Evolutionary conservation across 306 rosid genomes (phyloP), one percentile per base, ranked within the genome.

Genomic region (Lathyrus tuberosus): DNA sequence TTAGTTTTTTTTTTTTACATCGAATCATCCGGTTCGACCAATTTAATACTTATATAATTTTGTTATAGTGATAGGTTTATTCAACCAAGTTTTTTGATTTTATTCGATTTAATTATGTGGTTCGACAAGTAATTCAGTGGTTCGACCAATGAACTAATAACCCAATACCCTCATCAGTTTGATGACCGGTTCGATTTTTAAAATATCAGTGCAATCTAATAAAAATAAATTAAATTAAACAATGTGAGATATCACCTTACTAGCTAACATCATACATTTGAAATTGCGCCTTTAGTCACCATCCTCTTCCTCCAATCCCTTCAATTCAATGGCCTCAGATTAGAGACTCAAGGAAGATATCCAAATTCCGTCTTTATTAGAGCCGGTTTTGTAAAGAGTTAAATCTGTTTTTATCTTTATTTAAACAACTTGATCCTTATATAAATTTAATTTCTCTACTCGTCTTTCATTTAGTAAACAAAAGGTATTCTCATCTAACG

Each of bases 251-350:
- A 43, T 12, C 33, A 70, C 67, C 75, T 15, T 43, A 70, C 44
- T 70, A 8, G 17, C 57, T 3, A 44, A 15, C 62, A 57, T 1
- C 43, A 11, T 26, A 28, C 37, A 71, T 31, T 60, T 60, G 69
- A 35, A 71, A 46, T 26, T 15, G 18, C 9, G 84, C 82, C 71
- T 82, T 59, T 44, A 38, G 12, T 20, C 13, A 38, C 33, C 17
- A 20, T 20, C 22, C 22, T 20, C 22, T 20, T n/a, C 63, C 9
- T 3, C 43, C 28, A 66, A 12, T 44, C 38, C 76, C 43, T 46
- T 58, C 15, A 53, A 62, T 65, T 73, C 80, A 70, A 87, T 84
- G 89, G 63, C 75, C 78, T 78, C 13, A 0, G 41, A 56, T 76
- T 73, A 71, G 41, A 75, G 7, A 13, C 47, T 15, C 2, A 65